Base-by-base conservation (phyloP, 352 stramenopile genomes). In the Elongisporangium senticosum region DNA sequence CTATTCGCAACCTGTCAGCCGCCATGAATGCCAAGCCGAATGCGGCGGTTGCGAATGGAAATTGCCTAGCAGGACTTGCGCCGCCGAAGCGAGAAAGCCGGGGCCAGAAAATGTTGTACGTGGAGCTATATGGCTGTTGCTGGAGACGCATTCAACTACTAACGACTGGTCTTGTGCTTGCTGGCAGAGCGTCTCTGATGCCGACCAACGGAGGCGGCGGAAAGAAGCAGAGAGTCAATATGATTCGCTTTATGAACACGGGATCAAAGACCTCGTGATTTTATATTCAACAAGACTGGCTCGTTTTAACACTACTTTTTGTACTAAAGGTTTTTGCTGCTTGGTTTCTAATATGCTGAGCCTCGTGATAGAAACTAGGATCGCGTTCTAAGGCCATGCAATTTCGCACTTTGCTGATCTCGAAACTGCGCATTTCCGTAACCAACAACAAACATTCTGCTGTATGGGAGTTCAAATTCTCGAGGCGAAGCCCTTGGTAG, bases 211-310 rank as follows among this genome's bases (percentile, higher is more conserved):
- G 7, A 43, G 22, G 49, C 22, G 60, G 48, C 10, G 37, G 20
- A 21, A 87, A 86, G 39, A 56, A 40, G 0, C 90, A 88, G 62
- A 89, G 79, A 52, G 72, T 92, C 55, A 74, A 92, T 62, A 90
- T 92, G 83, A 90, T 92, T 7, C 83, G 84, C 49, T 92, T 92
- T 55, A 90, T 90, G 83, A 87, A 62, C 53, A 67, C 67, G 7
- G 75, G 74, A 3, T 63, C 70, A 23, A 62, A 70, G 48, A 28
- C 56, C 33, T 43, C 33, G 33, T 43, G 33, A 43, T 10, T 7
- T 26, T 15, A 14, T 8, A 1, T 10, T 24, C 1, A 15, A 17
- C 5, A 2, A 2, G 5, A 17, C 28, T 14, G 8, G 26, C 26
- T 37, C 26, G 5, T 43, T 15, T 26, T 26, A 26, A 5, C 23